Conservation (phyloP, 345 rosid species). For the Gossypium mustelinum region DNA sequence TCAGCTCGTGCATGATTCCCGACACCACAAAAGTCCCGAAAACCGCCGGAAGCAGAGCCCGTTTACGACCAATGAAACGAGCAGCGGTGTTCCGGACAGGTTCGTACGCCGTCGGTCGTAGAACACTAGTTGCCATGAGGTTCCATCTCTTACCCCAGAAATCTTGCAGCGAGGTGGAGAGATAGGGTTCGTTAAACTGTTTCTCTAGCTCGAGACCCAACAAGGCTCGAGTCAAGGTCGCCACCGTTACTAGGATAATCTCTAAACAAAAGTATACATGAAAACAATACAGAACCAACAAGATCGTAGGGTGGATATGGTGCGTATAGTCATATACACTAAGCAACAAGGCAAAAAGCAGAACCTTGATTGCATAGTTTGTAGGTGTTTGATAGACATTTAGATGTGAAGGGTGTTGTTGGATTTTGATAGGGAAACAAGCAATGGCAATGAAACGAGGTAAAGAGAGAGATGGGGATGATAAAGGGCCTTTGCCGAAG, state of each 20-base stretch:
- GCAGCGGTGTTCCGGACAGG: slow-evolving; percentile 24
- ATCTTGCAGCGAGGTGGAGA: slow-evolving; percentile 69
- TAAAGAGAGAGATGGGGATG: slow-evolving; percentile 28
- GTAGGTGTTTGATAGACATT: not conserved
- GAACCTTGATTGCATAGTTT: slow-evolving; percentile 30
- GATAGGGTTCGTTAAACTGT: slow-evolving; percentile 51
- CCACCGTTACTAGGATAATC: slow-evolving; percentile 32
- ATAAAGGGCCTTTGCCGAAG: slow-evolving; percentile 41
- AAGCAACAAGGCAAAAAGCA: slow-evolving; percentile 26
- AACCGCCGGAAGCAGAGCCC: slow-evolving; percentile 36
- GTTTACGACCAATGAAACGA: slow-evolving; percentile 19
- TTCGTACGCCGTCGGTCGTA: slow-evolving; percentile 53
- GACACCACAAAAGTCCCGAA: slow-evolving; percentile 44
- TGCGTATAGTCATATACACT: slow-evolving; percentile 25
- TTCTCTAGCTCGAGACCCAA: slow-evolving; percentile 38
- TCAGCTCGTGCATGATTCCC: slow-evolving; percentile 57
- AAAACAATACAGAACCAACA: slow-evolving; percentile 29
- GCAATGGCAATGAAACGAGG: slow-evolving; percentile 40
- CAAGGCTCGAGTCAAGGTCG: slow-evolving; percentile 30
- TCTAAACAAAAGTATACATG: slow-evolving; percentile 41
- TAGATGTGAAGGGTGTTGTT: slow-evolving; percentile 13
- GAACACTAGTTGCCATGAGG: slow-evolving; percentile 43
- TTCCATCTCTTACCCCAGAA: slow-evolving; percentile 83
- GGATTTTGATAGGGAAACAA: slow-evolving; percentile 61
- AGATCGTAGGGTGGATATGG: slow-evolving; percentile 28